Evolutionary conservation across 1,284 basidiomycete species (phyloP).

Genomic region (Leccinum variabile): DNA sequence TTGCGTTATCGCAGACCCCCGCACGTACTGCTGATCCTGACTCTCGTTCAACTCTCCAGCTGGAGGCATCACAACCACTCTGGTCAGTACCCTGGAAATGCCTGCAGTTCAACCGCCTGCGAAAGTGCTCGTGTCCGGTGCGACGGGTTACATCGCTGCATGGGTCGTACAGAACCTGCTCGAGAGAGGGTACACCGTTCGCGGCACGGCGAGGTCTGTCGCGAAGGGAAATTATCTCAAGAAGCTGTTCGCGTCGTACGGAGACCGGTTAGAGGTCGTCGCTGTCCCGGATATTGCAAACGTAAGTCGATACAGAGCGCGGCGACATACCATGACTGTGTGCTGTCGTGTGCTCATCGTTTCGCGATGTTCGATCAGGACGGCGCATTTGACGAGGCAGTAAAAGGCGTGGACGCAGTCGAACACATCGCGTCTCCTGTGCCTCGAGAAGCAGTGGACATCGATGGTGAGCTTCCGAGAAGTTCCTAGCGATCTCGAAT

Average conservation of each 20-base stretch:
- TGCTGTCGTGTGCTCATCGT: background rate
- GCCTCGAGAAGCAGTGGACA: background rate
- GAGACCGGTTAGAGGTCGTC: background rate
- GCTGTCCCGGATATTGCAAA: background rate
- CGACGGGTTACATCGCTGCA: background rate
- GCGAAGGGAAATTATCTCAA: background rate
- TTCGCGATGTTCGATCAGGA: background rate
- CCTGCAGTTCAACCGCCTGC: background rate
- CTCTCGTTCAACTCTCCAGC: no score
- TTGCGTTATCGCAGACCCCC: no score
- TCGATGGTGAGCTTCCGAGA: background rate
- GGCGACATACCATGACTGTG: background rate
- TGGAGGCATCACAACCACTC: background rate
- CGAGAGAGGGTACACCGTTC: background rate
- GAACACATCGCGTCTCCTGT: background rate
- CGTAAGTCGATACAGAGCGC: background rate
- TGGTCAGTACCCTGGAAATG: background rate
- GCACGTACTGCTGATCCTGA: no score
- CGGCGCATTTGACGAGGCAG: background rate
- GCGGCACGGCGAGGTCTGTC: background rate
- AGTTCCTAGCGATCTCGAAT: background rate
- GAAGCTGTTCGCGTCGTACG: background rate
- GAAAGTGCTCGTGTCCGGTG: background rate
- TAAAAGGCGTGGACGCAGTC: background rate
- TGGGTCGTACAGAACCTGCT: background rate